phyloP scores from a whole-genome alignment of 495 filamentous ascomycete genomes.

The Rusavskia elegans region DNA sequence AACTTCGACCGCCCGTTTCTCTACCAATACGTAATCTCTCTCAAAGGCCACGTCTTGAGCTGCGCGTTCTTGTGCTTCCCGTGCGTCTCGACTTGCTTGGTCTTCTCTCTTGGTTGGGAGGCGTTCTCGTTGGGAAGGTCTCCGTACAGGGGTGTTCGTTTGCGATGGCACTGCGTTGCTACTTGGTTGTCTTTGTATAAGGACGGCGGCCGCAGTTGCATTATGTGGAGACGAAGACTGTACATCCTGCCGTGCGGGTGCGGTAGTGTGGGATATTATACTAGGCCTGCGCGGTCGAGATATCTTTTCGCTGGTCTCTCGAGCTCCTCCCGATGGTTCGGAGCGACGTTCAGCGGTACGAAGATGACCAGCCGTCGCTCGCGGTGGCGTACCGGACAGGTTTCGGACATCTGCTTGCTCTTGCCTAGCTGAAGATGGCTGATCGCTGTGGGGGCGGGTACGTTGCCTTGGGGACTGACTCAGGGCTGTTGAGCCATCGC shows the following conservation, averaged over 20 bases:
- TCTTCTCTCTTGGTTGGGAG: constrained; percentile 8
- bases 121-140: constrained; percentile 15
- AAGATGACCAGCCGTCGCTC: constrained; percentile 22
- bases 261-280: constrained; percentile 36
- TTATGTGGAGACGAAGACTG: constrained; percentile 14
- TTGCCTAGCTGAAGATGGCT: constrained; percentile 11
- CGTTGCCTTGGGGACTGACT: constrained; percentile 1
- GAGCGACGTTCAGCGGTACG: constrained; percentile 24
- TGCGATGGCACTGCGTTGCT: constrained; percentile 32
- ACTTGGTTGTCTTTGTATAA: constrained; percentile 34
- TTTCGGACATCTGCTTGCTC: constrained; percentile 15
- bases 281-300: constrained; percentile 23
- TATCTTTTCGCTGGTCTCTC: constrained; percentile 15
- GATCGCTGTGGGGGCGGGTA: not conserved
- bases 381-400: constrained; percentile 24
- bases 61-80: constrained; percentile 54
- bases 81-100: constrained; percentile 18
- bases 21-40: constrained; percentile 86
- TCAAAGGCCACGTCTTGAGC: constrained; percentile 82
- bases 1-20: constrained; percentile 87
- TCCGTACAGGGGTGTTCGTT: constrained; percentile 27
- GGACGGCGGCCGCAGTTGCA: constrained; percentile 10
- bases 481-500: not conserved
- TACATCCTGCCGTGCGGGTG: constrained; percentile 43
- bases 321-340: constrained; percentile 12